These are phyloP conservation scores for Leucosporidium scottii DNA, from an alignment of 768 basidiomycete genomes.

Conservation along the genomic window DNA sequence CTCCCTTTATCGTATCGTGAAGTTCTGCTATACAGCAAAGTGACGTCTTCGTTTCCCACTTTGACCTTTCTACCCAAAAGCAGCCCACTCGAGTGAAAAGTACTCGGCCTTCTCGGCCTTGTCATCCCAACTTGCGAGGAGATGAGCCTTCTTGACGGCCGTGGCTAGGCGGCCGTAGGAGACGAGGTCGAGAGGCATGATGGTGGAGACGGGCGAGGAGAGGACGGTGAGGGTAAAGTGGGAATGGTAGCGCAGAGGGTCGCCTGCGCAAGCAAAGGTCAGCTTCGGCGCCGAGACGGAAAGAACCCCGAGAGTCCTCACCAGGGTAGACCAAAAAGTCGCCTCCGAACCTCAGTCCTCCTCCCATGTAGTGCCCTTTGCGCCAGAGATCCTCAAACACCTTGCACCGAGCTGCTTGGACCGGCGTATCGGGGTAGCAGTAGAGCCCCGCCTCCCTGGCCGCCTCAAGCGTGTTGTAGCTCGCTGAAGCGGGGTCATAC, in stretches of 20 bases:
- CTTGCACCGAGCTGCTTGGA: slow-evolving; percentile 65
- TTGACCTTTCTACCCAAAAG: slow-evolving; percentile 53
- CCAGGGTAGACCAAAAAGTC: slow-evolving; percentile 96
- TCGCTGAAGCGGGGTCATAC: slow-evolving; percentile 49
- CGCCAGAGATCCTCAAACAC: slow-evolving; percentile 76
- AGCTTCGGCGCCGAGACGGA: background rate
- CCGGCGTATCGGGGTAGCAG: slow-evolving; percentile 21
- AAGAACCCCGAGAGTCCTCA: no score
- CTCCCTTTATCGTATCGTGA: no score
- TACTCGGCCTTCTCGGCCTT: slow-evolving; percentile 54
- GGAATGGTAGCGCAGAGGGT: slow-evolving; percentile 91
- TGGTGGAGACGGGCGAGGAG: slow-evolving; percentile 52
- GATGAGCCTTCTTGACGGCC: slow-evolving; percentile 91
- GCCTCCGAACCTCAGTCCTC: slow-evolving; percentile 88
- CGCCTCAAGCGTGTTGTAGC: slow-evolving; percentile 54
- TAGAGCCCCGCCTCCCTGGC: slow-evolving; percentile 67
- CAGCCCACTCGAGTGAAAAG: slow-evolving; percentile 82
- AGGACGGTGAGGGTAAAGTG: slow-evolving; percentile 85
- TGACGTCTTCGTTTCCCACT: background rate
- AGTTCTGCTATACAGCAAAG: background rate
- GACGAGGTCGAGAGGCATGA: slow-evolving; percentile 87
- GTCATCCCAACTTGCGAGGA: slow-evolving; percentile 83
- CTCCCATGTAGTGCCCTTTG: slow-evolving; percentile 77
- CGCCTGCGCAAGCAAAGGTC: slow-evolving; percentile 51
- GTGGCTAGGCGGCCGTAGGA: slow-evolving; percentile 93